Base-by-base conservation (phyloP, 1,284 basidiomycete species). In the Cryptococcus neoformans region DNA sequence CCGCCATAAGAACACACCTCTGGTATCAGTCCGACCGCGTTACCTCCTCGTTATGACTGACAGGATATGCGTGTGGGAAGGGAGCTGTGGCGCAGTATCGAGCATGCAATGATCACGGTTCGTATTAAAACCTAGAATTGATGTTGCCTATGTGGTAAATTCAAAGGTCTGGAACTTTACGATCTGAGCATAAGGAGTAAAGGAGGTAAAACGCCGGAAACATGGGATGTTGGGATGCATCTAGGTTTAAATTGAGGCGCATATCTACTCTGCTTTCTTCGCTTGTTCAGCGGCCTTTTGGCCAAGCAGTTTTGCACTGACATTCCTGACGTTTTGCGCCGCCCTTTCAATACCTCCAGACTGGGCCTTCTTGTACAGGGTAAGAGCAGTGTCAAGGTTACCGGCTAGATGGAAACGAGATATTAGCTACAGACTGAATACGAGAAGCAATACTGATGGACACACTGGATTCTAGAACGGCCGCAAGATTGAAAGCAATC, bases 401-500 rank as follows among this genome's bases (percentile, higher is more conserved):
- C 71, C 70, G 7, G 74, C 75, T 77, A 58, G 3, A 4, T 36
- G 6, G 56, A 60, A n/a, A 62, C 50, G 36, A 42, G 34, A 14
- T 2, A 50, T 48, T 45, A 40, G 7, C 17, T 16, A 2, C 2
- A 17, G 10, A 12, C 2, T 14, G 42, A 11, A 37, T 12, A 4
- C 11, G n/a, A 51, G 10, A 28, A 12, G 10, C 3, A 17, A 28
- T 28, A 28, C 28, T 28, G 28, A 28, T 28, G 4, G 28, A 66
- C 72, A 57, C 55, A 75, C 74, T 76, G 37, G 74, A 74, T 56
- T 78, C 76, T 3, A 78, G 67, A 17, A 77, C 66, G 1, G 76
- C 76, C 35, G 89, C 93, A 54, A 94, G 83, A 79, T 94, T 96
- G 82, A 93, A 96, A 37, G 90, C 88, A 72, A 95, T 92, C 69